Base-by-base conservation (phyloP, 192 early-diverging fungal species). In the Linnemannia elongata region DNA sequence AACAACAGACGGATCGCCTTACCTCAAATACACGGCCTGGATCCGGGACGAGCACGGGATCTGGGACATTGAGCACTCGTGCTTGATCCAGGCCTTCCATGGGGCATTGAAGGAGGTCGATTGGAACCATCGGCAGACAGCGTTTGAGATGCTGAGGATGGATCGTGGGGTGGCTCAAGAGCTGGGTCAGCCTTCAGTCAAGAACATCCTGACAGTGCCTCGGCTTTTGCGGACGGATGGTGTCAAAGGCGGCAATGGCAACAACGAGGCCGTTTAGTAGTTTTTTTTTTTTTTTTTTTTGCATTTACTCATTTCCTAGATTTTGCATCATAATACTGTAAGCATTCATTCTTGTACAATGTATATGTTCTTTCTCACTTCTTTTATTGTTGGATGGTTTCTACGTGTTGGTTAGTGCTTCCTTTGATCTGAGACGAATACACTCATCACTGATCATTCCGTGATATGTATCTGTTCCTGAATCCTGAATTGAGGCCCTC, bases 1-100 rank as follows among this genome's bases (percentile, higher is more conserved):
- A 57, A 47, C 24, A 18, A 70, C 39, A 38, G 33, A 39, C 3
- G 45, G 47, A 30, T 82, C 81, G 69, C 81, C 75, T 0, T 77
- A 82, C n/a, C 57, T 82, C 18, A 49, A 70, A n/a, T 76, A 82
- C 69, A 82, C 73, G 0, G 74, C 80, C 1, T 82, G 74, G 44
- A 82, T 82, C 66, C 30, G 72, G 39, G 89, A 88, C 17, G 74
- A 82, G 60, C 88, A 88, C 18, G 82, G 88, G 35, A 60, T 80
- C 22, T 90, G 89, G 88, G 85, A 90, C 27, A 88, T 89, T 71
- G 74, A 77, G 17, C 82, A 81, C 9, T 84, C 85, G 6, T 90
- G 89, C 72, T 68, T 90, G 66, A 80, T 79, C 68, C 85, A 87
- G 60, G 88, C 47, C 27, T 54, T 69, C 68, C 74, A 75, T 33